A percentile compares a stretch with the other conserved stretches of the same genome.
These are phyloP conservation scores for Globisporangium mamillatum DNA, from an alignment of 352 stramenopile species.

Conservation along the genomic window DNA sequence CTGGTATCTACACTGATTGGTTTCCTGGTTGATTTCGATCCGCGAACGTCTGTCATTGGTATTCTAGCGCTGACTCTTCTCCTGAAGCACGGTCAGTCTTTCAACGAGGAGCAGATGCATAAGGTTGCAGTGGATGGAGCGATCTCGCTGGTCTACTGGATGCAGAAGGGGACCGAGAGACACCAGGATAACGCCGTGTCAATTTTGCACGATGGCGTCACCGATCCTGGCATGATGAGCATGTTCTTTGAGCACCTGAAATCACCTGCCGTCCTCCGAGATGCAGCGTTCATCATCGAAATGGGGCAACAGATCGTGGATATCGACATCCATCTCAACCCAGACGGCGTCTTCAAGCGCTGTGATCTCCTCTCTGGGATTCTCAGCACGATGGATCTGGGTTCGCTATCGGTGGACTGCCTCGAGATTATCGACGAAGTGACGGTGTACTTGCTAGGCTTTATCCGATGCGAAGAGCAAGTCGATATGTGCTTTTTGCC, in stretches of 20 bases:
- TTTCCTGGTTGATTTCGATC: constrained; percentile 72
- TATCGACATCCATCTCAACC: constrained; percentile 52
- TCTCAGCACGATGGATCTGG: constrained; percentile 43
- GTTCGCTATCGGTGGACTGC: constrained; percentile 42
- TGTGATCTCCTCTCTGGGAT: constrained; percentile 56
- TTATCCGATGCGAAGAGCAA: constrained; percentile 20
- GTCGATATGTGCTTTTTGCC: constrained; percentile 22
- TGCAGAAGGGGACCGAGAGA: constrained; percentile 79
- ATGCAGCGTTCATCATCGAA: constrained; percentile 62
- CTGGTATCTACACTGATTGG: constrained; percentile 67
- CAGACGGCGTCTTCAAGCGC: constrained; percentile 61
- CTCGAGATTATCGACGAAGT: constrained; percentile 64
- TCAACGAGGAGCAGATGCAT: constrained; percentile 66
- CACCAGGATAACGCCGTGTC: constrained; percentile 79
- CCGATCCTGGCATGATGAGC: constrained; percentile 27
- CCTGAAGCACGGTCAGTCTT: constrained; percentile 51
- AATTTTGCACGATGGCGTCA: constrained; percentile 70
- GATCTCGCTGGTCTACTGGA: constrained; percentile 77
- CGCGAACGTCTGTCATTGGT: constrained; percentile 69
- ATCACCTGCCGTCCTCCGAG: constrained; percentile 39
- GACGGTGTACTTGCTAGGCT: constrained; percentile 41
- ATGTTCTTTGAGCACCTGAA: constrained; percentile 71
- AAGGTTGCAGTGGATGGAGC: constrained; percentile 66
- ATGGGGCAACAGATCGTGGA: constrained; percentile 70
- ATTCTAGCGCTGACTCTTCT: constrained; percentile 66